Evolutionary conservation across 139 green algal species (phyloP), one percentile per base, ranked within the genome.

Genomic region (Mesotaenium endlicherianum): DNA sequence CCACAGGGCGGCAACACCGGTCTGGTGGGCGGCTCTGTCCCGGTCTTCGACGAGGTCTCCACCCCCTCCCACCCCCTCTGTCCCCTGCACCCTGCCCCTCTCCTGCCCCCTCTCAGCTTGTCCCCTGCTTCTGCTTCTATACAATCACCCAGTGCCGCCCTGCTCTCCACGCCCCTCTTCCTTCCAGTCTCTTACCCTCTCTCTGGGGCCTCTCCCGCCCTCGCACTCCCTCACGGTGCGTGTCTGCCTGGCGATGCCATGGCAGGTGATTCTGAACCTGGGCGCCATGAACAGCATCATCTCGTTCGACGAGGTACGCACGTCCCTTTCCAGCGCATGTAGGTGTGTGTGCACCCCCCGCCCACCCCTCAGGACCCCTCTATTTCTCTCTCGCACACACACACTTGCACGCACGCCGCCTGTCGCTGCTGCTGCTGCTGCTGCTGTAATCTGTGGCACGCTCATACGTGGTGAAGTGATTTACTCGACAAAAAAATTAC

Each of bases 1-100:
- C 96, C 96, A 0, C 95, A 98, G 90, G 93, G 94, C 1, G 96
- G 96, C 40, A 98, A 99, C 87, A 98, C 96, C 3, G 96, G 96
- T 0, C 91, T 99, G 20, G 95, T 97, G 20, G 95, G 95, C 0
- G 96, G 96, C 75, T 91, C 42, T 40, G 90, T 98, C 17, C 94
- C 96, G 0, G 86, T 97, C 42, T 92, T 92, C 77, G 95, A 98
- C 59, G 96, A 99, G 87, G 90, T 98, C 0, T 83, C 64, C 71
- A 8, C 11, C 14, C 71, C 49, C 11, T 80, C 71, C 49, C 11
- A n/a, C 58, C 8, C 0, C 38, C 59, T 83, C 64, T 83, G 2
- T 68, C 50, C 3, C 58, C 58, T 11, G 5, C 76, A 16, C 5
- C 38, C 70, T 34, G n/a, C 34, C 1, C 44, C n/a, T n/a, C 1